Percentiles rank a stretch among this genome's conserved stretches.
Evolutionary conservation across 805 yeast genomes (phyloP).

Genomic region (Yarrowia sp.): DNA sequence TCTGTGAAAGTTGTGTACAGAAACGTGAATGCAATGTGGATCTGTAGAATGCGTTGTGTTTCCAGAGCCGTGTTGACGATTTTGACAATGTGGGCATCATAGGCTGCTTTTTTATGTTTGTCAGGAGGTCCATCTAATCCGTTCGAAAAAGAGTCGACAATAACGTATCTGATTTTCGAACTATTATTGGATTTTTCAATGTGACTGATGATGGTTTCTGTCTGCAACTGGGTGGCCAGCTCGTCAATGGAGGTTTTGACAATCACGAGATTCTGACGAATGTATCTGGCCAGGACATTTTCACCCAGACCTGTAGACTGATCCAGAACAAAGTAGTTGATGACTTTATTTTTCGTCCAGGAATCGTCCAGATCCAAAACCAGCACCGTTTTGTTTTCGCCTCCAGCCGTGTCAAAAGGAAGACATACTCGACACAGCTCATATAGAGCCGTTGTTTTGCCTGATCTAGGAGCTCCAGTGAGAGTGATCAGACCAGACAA

Average conservation of each 20-base stretch:
- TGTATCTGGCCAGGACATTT: background rate
- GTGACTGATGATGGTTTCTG: background rate
- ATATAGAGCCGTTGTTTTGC: slow-evolving; percentile 1
- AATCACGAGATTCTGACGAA: background rate
- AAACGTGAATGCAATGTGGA: background rate
- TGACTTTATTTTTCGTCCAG: background rate
- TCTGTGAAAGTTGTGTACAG: background rate
- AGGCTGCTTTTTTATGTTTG: background rate
- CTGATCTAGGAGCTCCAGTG: slow-evolving; percentile 9
- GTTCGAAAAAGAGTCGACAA: background rate
- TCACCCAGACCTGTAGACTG: slow-evolving; percentile 1
- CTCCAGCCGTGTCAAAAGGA: background rate
- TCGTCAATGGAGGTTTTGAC: background rate
- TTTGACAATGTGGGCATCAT: background rate
- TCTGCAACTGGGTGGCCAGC: background rate
- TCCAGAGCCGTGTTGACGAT: background rate
- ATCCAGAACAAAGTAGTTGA: slow-evolving; percentile 11
- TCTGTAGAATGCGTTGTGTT: slow-evolving; percentile 1
- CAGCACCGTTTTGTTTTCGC: slow-evolving; percentile 1
- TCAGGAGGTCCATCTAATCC: background rate
- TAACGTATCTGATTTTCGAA: slow-evolving; percentile 3
- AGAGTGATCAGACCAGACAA: background rate
- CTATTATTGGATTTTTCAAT: background rate
- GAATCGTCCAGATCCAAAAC: background rate
- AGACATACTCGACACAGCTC: slow-evolving; percentile 12